These are phyloP conservation scores for Hymenoscyphus repandus DNA, from an alignment of 2,329 filamentous ascomycete species.

Conservation along the genomic window DNA sequence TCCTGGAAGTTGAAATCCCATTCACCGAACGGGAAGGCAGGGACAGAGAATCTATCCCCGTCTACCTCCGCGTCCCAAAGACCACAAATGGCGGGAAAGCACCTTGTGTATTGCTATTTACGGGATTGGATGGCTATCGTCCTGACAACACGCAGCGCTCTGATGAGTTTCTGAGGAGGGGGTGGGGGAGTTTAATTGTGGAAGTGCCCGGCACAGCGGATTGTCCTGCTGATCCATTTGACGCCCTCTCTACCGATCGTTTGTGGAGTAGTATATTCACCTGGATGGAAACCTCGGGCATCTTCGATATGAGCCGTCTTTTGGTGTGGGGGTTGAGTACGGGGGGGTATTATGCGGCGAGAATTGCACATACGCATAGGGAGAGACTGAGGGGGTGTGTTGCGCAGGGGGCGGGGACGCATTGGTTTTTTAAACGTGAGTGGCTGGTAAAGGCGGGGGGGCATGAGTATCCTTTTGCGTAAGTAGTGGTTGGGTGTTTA, in stretches of 20 bases:
- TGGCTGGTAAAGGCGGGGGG: slow-evolving; percentile 59
- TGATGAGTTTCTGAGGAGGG: slow-evolving; percentile 56
- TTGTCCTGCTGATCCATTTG: slow-evolving; percentile 57
- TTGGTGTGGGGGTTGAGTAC: slow-evolving; percentile 60
- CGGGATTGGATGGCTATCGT: slow-evolving; percentile 57
- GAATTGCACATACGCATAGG: slow-evolving; percentile 63
- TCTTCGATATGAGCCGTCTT: slow-evolving; percentile 52
- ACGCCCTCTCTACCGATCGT: slow-evolving; percentile 54
- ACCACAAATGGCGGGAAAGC: slow-evolving; percentile 35
- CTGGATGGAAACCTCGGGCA: slow-evolving; percentile 47
- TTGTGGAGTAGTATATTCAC: slow-evolving; percentile 57
- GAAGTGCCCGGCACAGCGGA: slow-evolving; percentile 66
- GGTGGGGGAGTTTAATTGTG: slow-evolving; percentile 57
- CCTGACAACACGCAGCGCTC: slow-evolving; percentile 57
- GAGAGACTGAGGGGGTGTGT: slow-evolving; percentile 48
- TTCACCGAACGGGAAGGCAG: slow-evolving; percentile 43
- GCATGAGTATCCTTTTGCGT: slow-evolving; percentile 61
- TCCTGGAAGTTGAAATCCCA: slow-evolving; percentile 57
- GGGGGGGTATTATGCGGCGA: slow-evolving; percentile 64
- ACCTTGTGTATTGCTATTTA: slow-evolving; percentile 52
- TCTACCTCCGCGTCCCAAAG: slow-evolving; percentile 59
- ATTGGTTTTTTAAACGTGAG: slow-evolving; percentile 53
- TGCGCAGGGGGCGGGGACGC: slow-evolving; percentile 58
- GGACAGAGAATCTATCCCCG: slow-evolving; percentile 54
- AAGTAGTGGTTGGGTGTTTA: slow-evolving; percentile 28